Conservation (phyloP, 768 basidiomycete species). For the Leccinum rimulosum region DNA sequence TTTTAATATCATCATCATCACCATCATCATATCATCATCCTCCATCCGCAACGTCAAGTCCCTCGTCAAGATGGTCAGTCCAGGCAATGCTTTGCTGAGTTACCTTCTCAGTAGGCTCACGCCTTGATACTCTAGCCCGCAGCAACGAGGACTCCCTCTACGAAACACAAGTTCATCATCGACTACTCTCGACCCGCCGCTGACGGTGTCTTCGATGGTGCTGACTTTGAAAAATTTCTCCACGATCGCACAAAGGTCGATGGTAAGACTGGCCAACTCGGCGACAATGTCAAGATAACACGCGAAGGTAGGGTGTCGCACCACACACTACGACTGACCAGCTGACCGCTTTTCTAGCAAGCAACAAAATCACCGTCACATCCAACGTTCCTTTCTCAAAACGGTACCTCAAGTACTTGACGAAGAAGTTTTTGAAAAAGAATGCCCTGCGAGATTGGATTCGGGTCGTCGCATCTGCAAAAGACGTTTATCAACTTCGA, state of each 20-base stretch:
- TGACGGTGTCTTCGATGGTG: slow-evolving; percentile 60
- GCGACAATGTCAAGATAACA: slow-evolving; percentile 82
- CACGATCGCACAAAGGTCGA: slow-evolving; percentile 95
- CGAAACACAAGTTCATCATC: slow-evolving; percentile 78
- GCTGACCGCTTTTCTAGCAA: slow-evolving; percentile 42
- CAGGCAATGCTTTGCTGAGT: slow-evolving; percentile 84
- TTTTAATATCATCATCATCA: slow-evolving; percentile 28
- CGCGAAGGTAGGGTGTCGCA: slow-evolving; percentile 65
- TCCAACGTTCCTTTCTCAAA: slow-evolving; percentile 92
- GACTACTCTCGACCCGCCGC: slow-evolving; percentile 83
- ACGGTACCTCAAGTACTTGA: slow-evolving; percentile 97
- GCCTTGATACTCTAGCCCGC: slow-evolving; percentile 52
- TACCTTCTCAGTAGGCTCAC: slow-evolving; percentile 89
- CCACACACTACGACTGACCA: neutral
- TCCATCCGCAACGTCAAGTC: neutral
- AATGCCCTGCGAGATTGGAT: slow-evolving; percentile 95
- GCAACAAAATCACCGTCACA: slow-evolving; percentile 80
- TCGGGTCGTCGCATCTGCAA: slow-evolving; percentile 91
- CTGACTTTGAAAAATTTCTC: slow-evolving; percentile 81
- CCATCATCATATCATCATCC: neutral
- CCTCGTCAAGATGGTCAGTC: slow-evolving; percentile 68
- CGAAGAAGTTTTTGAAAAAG: slow-evolving; percentile 99
- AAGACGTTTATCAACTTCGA: slow-evolving; percentile 91
- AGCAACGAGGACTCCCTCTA: slow-evolving; percentile 47
- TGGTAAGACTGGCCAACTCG: slow-evolving; percentile 88